Conservation (phyloP, 2,329 filamentous ascomycete species). For the Fusarium bulbicola region DNA sequence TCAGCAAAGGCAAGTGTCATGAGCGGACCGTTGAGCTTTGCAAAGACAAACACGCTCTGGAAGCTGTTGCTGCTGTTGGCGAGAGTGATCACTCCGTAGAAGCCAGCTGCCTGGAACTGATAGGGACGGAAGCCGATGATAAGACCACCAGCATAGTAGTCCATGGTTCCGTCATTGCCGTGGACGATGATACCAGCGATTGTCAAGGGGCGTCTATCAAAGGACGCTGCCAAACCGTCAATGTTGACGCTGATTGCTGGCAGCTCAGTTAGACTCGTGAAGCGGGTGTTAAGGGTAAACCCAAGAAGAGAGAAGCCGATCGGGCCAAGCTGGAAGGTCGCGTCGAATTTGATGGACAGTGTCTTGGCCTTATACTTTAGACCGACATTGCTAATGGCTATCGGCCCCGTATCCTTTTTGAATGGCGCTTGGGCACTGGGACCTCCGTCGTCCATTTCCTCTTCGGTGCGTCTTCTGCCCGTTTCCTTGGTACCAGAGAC, state of each 20-base stretch:
- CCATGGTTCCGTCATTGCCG: conserved; percentile 29
- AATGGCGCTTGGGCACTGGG: not conserved
- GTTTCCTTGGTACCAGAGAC: rapidly evolving
- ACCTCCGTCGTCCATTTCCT: not conserved
- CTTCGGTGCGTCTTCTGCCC: not conserved
- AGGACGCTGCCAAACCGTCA: conserved; percentile 46
- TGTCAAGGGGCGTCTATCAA: conserved; percentile 48
- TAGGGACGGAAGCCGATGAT: conserved; percentile 48
- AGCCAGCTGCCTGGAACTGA: conserved; percentile 51
- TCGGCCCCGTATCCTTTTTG: not conserved
- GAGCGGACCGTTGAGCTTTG: conserved; percentile 51
- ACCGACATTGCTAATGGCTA: not conserved
- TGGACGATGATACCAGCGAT: conserved; percentile 49
- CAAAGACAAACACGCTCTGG: conserved; percentile 50
- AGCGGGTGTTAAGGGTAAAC: not conserved
- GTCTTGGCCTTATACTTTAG: not conserved
- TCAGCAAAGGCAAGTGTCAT: conserved; percentile 50
- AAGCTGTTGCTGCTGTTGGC: conserved; percentile 25
- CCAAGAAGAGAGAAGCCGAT: conserved; percentile 1
- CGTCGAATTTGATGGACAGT: not conserved
- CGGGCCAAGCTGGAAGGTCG: not conserved
- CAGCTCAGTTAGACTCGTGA: not conserved
- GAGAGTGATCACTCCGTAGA: conserved; percentile 45
- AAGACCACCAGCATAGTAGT: conserved; percentile 51
- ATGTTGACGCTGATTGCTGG: conserved; percentile 30